Conservation (phyloP, 176 grass and related monocot species). For the Hsuehochloa calcarea region DNA sequence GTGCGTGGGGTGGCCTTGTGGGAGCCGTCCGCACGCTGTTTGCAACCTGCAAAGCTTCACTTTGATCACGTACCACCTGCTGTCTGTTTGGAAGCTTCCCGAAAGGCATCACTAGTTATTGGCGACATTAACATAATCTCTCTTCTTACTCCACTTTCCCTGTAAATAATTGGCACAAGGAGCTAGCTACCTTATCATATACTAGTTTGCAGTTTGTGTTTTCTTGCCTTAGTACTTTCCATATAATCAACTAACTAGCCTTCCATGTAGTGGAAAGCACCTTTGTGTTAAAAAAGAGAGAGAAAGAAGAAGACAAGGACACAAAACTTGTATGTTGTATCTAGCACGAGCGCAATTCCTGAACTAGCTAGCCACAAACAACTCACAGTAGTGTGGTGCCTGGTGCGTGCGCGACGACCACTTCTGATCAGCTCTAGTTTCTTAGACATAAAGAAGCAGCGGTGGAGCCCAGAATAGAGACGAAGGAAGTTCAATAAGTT, state of each 20-base stretch:
- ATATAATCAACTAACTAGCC: background rate
- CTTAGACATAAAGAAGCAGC: background rate
- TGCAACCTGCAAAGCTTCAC: background rate
- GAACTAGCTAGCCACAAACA: background rate
- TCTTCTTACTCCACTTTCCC: background rate
- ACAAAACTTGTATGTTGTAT: background rate
- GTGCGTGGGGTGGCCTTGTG: background rate
- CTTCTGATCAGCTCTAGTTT: background rate
- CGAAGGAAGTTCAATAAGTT: no score
- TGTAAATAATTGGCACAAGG: slow-evolving; percentile 16
- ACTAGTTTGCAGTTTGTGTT: background rate
- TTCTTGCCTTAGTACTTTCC: background rate
- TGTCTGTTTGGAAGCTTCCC: slow-evolving; percentile 29
- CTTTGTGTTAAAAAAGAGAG: background rate
- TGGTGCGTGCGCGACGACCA: background rate
- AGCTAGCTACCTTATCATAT: background rate
- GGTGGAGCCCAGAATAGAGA: no score
- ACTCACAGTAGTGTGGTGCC: no score
- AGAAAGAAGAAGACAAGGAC: no score
- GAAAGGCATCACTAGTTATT: background rate
- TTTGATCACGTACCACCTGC: background rate
- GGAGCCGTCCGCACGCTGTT: background rate
- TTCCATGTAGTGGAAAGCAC: background rate
- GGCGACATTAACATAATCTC: background rate
- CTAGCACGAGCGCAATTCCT: background rate